phyloP scores from a whole-genome alignment of 306 rosid species.

The Vigna unguiculata region DNA sequence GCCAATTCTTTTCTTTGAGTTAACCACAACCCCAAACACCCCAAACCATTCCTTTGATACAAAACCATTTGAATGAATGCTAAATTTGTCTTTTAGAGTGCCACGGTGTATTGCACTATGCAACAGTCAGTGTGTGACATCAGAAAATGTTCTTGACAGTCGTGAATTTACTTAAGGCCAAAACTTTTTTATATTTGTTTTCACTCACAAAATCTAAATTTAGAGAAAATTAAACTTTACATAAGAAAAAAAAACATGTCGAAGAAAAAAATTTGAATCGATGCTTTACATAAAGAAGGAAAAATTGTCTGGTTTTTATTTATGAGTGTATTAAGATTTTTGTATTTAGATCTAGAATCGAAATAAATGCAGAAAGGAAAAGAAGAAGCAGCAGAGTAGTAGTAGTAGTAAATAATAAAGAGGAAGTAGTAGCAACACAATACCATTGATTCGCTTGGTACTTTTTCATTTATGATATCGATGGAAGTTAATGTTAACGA shows the following conservation, averaged over 20 bases:
- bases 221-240: no score
- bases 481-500: conserved; percentile 47
- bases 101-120: no score
- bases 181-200: not conserved
- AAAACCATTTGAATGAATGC: no score
- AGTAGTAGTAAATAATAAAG: conserved; percentile 7
- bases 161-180: no score
- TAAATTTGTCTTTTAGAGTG: no score
- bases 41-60: no score
- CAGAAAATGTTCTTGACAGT: not conserved
- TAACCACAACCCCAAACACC: no score
- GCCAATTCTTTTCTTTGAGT: no score
- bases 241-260: not conserved
- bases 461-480: conserved; percentile 11
- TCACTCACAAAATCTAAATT: not conserved
- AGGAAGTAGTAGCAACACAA: not conserved
- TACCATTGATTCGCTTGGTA: conserved; percentile 29
- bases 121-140: no score
- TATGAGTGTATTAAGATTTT: not conserved
- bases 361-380: conserved; percentile 18
- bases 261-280: not conserved
- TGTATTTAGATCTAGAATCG: no score
- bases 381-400: not conserved
- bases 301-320: not conserved
- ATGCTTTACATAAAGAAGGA: not conserved